Conservation (phyloP, 2,329 filamentous ascomycete species). For the Botrytis fragariae region DNA sequence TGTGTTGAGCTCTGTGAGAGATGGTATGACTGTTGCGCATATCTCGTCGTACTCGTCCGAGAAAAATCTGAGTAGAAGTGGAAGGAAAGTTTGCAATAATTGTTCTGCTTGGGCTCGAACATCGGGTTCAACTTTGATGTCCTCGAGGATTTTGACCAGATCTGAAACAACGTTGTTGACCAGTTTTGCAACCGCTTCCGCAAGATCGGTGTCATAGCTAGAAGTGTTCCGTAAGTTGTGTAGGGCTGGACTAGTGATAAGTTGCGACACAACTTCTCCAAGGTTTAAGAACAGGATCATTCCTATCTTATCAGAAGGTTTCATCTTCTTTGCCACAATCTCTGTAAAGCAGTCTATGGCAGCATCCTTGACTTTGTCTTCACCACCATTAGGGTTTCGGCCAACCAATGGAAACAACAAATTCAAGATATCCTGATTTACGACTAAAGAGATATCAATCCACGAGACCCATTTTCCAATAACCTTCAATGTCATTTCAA, state of each 20-base stretch:
- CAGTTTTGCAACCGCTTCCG: slow-evolving; percentile 90
- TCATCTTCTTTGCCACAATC: slow-evolving; percentile 98
- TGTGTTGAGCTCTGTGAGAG: slow-evolving; percentile 85
- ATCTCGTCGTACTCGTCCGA: slow-evolving; percentile 98
- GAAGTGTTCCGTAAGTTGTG: slow-evolving; percentile 75
- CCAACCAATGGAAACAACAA: slow-evolving; percentile 84
- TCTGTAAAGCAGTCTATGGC: slow-evolving; percentile 95
- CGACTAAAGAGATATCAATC: slow-evolving; percentile 93
- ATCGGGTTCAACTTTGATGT: slow-evolving; percentile 56
- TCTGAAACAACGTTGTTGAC: slow-evolving; percentile 88
- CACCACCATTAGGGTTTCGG: slow-evolving; percentile 58
- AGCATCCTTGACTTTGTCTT: slow-evolving; percentile 82
- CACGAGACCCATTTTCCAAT: slow-evolving; percentile 97
- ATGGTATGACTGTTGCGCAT: slow-evolving; percentile 92
- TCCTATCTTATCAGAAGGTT: slow-evolving; percentile 85
- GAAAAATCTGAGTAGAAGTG: slow-evolving; percentile 88
- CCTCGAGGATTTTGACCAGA: slow-evolving; percentile 82
- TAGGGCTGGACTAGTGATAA: slow-evolving; percentile 79
- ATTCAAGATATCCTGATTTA: slow-evolving; percentile 84
- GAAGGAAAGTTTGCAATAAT: slow-evolving; percentile 78
- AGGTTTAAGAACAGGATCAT: slow-evolving; percentile 91
- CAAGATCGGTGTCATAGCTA: slow-evolving; percentile 91
- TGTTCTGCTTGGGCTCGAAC: slow-evolving; percentile 74
- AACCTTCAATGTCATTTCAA: slow-evolving; percentile 87
- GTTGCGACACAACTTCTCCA: slow-evolving; percentile 77